These are phyloP conservation scores for Russula compacta DNA, from an alignment of 768 basidiomycete species.

Conservation along the genomic window DNA sequence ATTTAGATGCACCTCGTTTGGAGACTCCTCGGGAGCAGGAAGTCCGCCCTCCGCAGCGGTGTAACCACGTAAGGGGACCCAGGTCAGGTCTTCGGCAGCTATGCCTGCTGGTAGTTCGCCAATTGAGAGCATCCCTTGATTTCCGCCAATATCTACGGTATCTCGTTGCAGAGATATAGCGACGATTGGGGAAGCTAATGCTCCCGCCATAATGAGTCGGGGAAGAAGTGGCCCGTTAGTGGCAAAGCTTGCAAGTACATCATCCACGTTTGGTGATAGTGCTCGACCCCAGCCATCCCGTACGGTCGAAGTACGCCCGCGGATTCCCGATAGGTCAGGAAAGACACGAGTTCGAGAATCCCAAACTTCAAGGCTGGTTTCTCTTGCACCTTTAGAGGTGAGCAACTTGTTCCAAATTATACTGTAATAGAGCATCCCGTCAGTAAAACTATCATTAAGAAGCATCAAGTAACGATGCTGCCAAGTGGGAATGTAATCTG, in stretches of 20 bases:
- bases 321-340: slow-evolving; percentile 13
- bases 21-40: slow-evolving; percentile 43
- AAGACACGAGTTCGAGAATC: slow-evolving; percentile 2
- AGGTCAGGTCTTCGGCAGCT: slow-evolving; percentile 42
- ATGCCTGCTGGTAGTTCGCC: slow-evolving; percentile 54
- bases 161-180: slow-evolving; percentile 61
- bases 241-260: slow-evolving; percentile 25
- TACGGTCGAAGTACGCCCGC: background rate
- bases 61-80: slow-evolving; percentile 57
- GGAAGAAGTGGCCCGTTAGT: slow-evolving; percentile 30
- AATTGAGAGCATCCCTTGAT: slow-evolving; percentile 54
- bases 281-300: background rate
- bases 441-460: background rate
- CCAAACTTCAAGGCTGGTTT: background rate
- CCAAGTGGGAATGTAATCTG: background rate
- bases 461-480: background rate
- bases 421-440: slow-evolving; percentile 4
- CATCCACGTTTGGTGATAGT: background rate
- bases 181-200: slow-evolving; percentile 36
- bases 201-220: slow-evolving; percentile 26
- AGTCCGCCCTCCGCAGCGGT: slow-evolving; percentile 43
- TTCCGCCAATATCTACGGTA: slow-evolving; percentile 57
- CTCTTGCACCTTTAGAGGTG: background rate
- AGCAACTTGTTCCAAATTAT: slow-evolving; percentile 19
- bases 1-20: slow-evolving; percentile 43